Conservation (phyloP, 2,329 filamentous ascomycete genomes). For the Diplodia scrobiculata region DNA sequence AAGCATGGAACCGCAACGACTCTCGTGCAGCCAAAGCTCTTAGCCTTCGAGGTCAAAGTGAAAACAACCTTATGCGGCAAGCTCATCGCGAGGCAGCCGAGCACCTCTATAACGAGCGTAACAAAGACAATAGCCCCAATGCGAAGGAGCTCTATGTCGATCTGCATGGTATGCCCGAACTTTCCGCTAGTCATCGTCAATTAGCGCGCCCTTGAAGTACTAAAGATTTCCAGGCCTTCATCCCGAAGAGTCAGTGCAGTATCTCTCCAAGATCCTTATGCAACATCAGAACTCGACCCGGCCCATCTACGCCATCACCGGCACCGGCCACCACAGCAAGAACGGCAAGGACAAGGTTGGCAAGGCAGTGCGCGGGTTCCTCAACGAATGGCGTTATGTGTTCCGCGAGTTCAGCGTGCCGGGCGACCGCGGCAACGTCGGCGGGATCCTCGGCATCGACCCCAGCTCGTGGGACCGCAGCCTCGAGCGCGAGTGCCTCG, state of each 20-base stretch:
- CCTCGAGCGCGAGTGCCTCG: slow-evolving; percentile 35
- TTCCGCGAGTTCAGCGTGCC: slow-evolving; percentile 96
- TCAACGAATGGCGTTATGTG: slow-evolving; percentile 94
- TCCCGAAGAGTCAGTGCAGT: slow-evolving; percentile 93
- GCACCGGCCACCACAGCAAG: slow-evolving; percentile 95
- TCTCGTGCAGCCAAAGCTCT: slow-evolving; percentile 93
- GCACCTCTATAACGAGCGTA: slow-evolving; percentile 90
- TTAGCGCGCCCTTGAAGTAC: background rate
- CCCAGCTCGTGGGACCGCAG: slow-evolving; percentile 60
- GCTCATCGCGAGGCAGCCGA: slow-evolving; percentile 91
- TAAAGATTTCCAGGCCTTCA: slow-evolving; percentile 66
- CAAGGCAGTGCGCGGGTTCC: slow-evolving; percentile 84
- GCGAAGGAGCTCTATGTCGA: slow-evolving; percentile 85
- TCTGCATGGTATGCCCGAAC: slow-evolving; percentile 65
- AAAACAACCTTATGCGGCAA: slow-evolving; percentile 96
- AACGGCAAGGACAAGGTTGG: slow-evolving; percentile 99
- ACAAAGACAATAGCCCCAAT: slow-evolving; percentile 63
- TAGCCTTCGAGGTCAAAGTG: slow-evolving; percentile 89
- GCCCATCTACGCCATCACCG: slow-evolving; percentile 92
- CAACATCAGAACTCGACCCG: slow-evolving; percentile 72
- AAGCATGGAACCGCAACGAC: slow-evolving; percentile 98
- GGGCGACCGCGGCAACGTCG: slow-evolving; percentile 84
- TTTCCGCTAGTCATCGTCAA: background rate
- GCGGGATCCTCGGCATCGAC: slow-evolving; percentile 66
- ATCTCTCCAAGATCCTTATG: slow-evolving; percentile 82